These are phyloP conservation scores for Fusarium sp. DNA, from an alignment of 2,329 filamentous ascomycete species.

Conservation along the genomic window DNA sequence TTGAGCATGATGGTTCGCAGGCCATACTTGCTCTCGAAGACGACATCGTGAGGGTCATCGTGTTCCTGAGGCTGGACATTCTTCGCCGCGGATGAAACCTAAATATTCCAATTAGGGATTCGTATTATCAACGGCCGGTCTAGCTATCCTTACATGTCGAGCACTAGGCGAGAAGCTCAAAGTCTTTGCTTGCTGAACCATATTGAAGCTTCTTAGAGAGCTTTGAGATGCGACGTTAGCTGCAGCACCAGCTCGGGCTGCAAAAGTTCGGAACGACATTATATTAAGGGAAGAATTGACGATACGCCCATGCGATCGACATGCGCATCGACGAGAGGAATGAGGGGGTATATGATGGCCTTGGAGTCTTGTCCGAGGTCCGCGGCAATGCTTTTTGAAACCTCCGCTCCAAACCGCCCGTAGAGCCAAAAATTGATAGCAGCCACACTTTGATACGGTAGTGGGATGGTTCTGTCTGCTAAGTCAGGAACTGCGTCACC, in stretches of 20 bases:
- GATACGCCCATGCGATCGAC: conserved; percentile 51
- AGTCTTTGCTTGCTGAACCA: conserved; percentile 86
- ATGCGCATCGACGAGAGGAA: conserved; percentile 51
- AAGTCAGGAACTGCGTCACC: conserved; percentile 31
- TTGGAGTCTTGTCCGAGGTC: conserved; percentile 36
- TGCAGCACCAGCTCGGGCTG: conserved; percentile 64
- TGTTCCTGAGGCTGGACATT: conserved; percentile 66
- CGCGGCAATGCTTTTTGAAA: conserved; percentile 51
- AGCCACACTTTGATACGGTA: conserved; percentile 35
- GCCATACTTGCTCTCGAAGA: conserved; percentile 90
- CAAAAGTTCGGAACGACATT: conserved; percentile 69
- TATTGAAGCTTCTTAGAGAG: conserved; percentile 61
- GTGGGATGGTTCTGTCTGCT: conserved; percentile 2
- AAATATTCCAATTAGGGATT: conserved; percentile 27
- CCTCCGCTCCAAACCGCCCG: conserved; percentile 40
- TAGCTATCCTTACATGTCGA: conserved; percentile 45
- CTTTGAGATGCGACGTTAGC: conserved; percentile 57
- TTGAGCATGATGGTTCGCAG: conserved; percentile 94
- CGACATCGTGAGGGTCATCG: conserved; percentile 88
- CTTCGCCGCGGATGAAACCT: conserved; percentile 52
- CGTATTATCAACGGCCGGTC: not conserved
- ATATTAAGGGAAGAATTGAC: conserved; percentile 51
- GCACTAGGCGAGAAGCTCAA: conserved; percentile 65
- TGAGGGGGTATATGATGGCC: conserved; percentile 31
- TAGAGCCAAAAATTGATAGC: conserved; percentile 44